These are phyloP conservation scores for Botrytis squamosa DNA, from an alignment of 2,329 filamentous ascomycete genomes.

Conservation along the genomic window DNA sequence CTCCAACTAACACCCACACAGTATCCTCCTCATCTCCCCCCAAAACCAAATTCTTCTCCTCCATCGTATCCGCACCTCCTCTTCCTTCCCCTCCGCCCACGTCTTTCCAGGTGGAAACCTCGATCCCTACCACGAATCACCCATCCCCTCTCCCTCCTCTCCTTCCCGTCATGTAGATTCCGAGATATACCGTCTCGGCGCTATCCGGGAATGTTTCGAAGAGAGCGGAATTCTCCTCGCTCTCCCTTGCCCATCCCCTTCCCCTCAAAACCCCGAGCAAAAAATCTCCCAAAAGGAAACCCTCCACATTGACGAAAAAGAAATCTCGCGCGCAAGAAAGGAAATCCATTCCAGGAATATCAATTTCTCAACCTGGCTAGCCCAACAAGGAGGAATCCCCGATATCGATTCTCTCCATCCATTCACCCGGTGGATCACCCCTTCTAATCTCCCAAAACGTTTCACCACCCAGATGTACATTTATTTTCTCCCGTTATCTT, in stretches of 20 bases:
- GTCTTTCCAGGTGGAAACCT: constrained; percentile 94
- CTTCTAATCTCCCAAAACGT: constrained; percentile 65
- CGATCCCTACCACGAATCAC: constrained; percentile 72
- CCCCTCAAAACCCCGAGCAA: neutral
- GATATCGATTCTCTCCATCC: constrained; percentile 63
- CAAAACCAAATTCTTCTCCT: constrained; percentile 85
- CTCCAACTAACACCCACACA: constrained; percentile 40
- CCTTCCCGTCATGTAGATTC: constrained; percentile 67
- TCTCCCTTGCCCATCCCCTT: neutral
- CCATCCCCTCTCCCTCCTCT: constrained; percentile 47
- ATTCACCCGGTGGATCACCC: constrained; percentile 92
- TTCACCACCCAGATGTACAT: constrained; percentile 98
- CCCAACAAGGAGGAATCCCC: neutral
- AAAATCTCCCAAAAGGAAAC: neutral
- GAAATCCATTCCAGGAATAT: neutral
- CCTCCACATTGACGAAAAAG: constrained; percentile 27
- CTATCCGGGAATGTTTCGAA: constrained; percentile 90
- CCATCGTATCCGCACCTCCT: constrained; percentile 78
- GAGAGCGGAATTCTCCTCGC: constrained; percentile 82
- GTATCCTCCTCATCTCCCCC: constrained; percentile 80
- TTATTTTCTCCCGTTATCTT: constrained; percentile 72
- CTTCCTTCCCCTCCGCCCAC: constrained; percentile 85
- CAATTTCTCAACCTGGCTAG: neutral
- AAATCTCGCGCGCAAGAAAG: constrained; percentile 50
- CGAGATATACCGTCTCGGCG: constrained; percentile 73